phyloP scores from a whole-genome alignment of 805 yeast species.

The Candida maltosa region DNA sequence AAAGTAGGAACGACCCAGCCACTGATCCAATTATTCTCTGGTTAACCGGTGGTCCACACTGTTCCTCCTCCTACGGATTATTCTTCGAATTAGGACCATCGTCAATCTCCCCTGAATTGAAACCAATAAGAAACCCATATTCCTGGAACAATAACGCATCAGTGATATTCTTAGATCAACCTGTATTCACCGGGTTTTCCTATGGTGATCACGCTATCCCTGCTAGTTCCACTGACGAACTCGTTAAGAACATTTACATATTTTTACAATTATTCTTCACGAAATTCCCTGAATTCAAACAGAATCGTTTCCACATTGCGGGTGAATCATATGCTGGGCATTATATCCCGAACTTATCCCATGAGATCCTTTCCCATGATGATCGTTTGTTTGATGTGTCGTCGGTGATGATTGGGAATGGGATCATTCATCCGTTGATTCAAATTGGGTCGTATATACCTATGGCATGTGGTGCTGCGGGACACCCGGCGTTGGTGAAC shows the following conservation, averaged over 20 bases:
- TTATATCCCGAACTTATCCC: conserved; percentile 39
- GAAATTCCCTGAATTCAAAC: conserved; percentile 21
- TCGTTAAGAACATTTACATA: conserved; percentile 24
- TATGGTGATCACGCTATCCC: conserved; percentile 15
- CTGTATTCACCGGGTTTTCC: conserved; percentile 24
- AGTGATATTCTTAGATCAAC: conserved; percentile 34
- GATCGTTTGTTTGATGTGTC: conserved; percentile 48
- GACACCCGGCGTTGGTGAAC: conserved; percentile 22
- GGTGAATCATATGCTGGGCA: conserved; percentile 45
- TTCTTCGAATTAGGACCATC: conserved; percentile 22
- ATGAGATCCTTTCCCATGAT: conserved; percentile 34
- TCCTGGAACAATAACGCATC: conserved; percentile 25
- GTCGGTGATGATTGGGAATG: conserved; percentile 89
- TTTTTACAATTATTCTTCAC: conserved; percentile 29
- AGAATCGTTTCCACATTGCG: conserved; percentile 26
- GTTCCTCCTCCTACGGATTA: conserved; percentile 17
- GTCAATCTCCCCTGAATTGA: conserved; percentile 11
- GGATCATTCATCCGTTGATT: conserved; percentile 74
- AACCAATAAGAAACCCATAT: conserved; percentile 17
- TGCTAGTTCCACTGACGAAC: conserved; percentile 18
- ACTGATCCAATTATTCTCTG: conserved; percentile 20
- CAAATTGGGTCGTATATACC: conserved; percentile 75
- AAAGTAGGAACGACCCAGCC: conserved; percentile 29
- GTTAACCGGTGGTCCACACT: conserved; percentile 23
- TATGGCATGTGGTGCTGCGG: conserved; percentile 75